Base-by-base conservation (phyloP, 2,329 filamentous ascomycete genomes). In the Aaosphaeria arxii region DNA sequence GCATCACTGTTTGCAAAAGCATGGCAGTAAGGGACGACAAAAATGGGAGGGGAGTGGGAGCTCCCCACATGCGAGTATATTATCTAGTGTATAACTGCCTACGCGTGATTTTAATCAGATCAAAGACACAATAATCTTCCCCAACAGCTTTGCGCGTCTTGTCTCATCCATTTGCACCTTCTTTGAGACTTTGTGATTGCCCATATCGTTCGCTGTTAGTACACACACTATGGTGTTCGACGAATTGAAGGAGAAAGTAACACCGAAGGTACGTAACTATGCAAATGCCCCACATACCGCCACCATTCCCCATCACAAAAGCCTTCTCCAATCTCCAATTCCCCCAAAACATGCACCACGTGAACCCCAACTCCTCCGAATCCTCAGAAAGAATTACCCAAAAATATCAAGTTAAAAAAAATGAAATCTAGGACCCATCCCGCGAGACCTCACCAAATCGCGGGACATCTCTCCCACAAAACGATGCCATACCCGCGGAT, bases 361-460 rank as follows among this genome's bases (percentile, higher is more conserved):
- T 41, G 39, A 41, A 11, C 39, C 24, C 24, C 9, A 9, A 41
- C 39, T 11, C 11, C 39, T 11, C 11, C 11, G 4, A 11, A 9
- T 41, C 7, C 39, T 41, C 9, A 11, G 11, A 41, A 41, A 11
- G 9, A 11, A 11, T 43, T 30, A 9, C 30, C 7, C 7, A 24
- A 28, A 40, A n/a, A 7, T 28, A 7, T 40, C 24, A 40, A 40
- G 17, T 44, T 55, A 38, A 55, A n/a, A 33, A 24, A 35, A 24
- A 29, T 5, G 5, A 36, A 11, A 6, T 30, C 2, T 36, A 70
- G 62, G 58, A 61, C 31, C 50, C 56, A 4, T 64, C 58, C 39
- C 64, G 66, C 43, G 64, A 69, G 46, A 56, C 60, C 5, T 69
- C 66, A 35, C 71, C 72, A n/a, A 74, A 73, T 40, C 61, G 67